Conservation (phyloP, 805 yeast species). For the Candida alai region DNA sequence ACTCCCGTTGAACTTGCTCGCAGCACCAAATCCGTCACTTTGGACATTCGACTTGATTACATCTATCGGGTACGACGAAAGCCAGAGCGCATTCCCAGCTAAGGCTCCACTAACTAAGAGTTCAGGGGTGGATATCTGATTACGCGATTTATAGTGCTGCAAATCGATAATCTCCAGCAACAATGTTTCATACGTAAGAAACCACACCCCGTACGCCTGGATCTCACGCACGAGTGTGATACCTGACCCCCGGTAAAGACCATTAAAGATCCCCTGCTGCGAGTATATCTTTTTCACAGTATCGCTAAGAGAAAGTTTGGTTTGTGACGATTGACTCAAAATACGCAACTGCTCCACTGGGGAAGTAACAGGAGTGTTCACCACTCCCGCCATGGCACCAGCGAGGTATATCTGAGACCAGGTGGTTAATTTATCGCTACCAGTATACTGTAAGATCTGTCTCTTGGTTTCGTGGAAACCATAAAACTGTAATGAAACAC, state of each 20-base stretch:
- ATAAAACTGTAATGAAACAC: constrained; percentile 67
- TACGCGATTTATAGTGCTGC: constrained; percentile 37
- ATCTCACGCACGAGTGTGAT: constrained; percentile 56
- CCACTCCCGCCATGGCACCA: constrained; percentile 64
- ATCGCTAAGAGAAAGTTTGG: constrained; percentile 19
- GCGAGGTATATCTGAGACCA: constrained; percentile 57
- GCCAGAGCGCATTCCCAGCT: constrained; percentile 69
- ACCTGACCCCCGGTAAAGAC: constrained; percentile 51
- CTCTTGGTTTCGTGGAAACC: constrained; percentile 70
- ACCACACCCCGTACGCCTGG: constrained; percentile 79
- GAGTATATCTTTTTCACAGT: constrained; percentile 42
- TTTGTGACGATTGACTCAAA: constrained; percentile 49
- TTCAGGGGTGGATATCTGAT: constrained; percentile 52
- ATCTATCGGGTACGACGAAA: constrained; percentile 50
- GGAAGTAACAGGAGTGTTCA: constrained; percentile 58
- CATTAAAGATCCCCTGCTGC: constrained; percentile 41
- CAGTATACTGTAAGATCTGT: constrained; percentile 38
- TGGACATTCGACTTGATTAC: constrained; percentile 50
- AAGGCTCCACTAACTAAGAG: constrained; percentile 55
- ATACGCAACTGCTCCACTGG: constrained; percentile 69
- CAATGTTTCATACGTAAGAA: constrained; percentile 57
- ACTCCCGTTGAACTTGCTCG: constrained; percentile 42
- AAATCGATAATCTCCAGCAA: constrained; percentile 36
- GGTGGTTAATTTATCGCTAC: constrained; percentile 34
- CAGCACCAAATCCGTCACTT: constrained; percentile 48